Base-by-base conservation (phyloP, 257 asterid genomes). In the Haberlea rhodopensis region DNA sequence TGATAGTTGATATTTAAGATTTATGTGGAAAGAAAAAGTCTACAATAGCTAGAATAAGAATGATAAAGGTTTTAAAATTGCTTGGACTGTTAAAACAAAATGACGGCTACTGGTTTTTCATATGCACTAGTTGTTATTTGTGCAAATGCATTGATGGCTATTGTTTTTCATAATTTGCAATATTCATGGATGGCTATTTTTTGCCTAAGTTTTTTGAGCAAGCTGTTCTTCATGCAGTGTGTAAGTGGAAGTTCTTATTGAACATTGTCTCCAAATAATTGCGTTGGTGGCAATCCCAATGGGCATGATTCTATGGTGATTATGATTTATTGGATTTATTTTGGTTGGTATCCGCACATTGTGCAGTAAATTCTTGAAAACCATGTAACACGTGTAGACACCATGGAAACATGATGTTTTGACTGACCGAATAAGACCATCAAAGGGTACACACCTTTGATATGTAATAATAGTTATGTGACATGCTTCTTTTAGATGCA, bases 291-390 rank as follows among this genome's bases (percentile, higher is more conserved):
- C 2, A 2, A 54, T 16, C 31, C n/a, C 31, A 48, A 49, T 32
- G 62, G 16, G 32, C 45, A 19, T 26, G 28, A 60, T n/a, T 62
- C 43, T 10, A 21, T 63, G 49, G 1, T 54, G 53, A 45, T 48
- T n/a, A 55, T 40, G 55, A 63, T 26, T 8, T 26, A 23, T 40
- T 29, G 51, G 49, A 15, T 57, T 19, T 63, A 46, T 43, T 27
- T 60, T 60, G 46, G 53, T 48, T 16, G 28, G 31, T 32, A 55
- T 55, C 48, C 53, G n/a, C n/a, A n/a, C 59, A 53, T 57, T 46
- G 54, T 52, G 15, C 46, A 31, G 16, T 8, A 63, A 53, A 56
- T 23, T 57, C 29, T 55, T 67, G 1, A 6, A 66, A 11, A 48
- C 16, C 57, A 56, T 46, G 28, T 53, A 24, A 18, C 6, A 1